Evolutionary conservation across 257 asterid genomes (phyloP), one percentile per base, ranked within the genome.

Genomic region (Fraxinus cuspidata): DNA sequence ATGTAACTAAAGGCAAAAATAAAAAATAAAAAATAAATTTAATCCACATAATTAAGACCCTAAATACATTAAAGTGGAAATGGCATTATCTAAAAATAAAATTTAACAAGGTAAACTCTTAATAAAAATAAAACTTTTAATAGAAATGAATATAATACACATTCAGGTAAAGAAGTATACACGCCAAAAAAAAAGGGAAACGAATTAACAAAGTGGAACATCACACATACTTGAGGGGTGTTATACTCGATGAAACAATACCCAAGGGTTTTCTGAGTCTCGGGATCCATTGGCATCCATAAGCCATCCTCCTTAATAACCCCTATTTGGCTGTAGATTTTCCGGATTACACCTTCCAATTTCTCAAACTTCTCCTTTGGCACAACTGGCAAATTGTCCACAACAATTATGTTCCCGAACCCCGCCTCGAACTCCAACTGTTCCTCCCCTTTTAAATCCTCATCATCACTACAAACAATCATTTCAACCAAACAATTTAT

Each of bases 381-480:
- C 29, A 94, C 97, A 69, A 90, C 88, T 0, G 99, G 98, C 71
- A 94, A 77, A 84, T 92, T 94, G 74, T 94, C 99, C 75, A 92
- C 98, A 49, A 91, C 97, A 15, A 92, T 89, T 60, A 94, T 89
- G 84, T 91, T 92, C 4, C 89, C 94, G 7, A 91, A 92, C 9
- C 96, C 96, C 65, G 82, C 87, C 31, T 94, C 96, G 37, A 87
- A 89, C 76, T 92, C 98, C 86, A 88, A 71, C 25, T 94, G 71
- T n/a, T 88, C 96, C 72, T 84, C 97, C 77, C 72, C 82, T 72
- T 79, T 83, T 85, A 94, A 88, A 82, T 91, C 98, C 47, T 91
- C 99, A 18, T 94, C 99, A 64, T 92, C 99, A 74, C 99, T 94
- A 63, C 19, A 71, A 58, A 79, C 2, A 29, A 56, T 28, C 44